Evolutionary conservation across 2,329 filamentous ascomycete species (phyloP).

Genomic region (Elsinoe australis): DNA sequence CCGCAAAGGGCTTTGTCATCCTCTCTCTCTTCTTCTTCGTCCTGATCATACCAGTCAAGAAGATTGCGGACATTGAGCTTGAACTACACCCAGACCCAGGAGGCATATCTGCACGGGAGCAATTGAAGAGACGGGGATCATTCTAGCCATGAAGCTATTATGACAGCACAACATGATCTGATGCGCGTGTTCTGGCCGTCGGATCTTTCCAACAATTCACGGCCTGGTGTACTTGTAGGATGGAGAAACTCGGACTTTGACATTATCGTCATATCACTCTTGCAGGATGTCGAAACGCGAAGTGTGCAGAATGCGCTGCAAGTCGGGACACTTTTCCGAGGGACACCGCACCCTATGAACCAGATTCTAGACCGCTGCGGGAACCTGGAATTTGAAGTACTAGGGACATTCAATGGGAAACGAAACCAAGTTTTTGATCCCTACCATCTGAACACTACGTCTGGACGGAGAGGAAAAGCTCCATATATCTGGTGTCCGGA

Average conservation of each 20-base stretch:
- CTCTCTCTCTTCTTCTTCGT: conserved; percentile 79
- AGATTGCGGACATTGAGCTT: conserved; percentile 72
- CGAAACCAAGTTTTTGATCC: conserved; percentile 51
- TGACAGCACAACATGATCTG: conserved; percentile 66
- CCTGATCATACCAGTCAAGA: conserved; percentile 74
- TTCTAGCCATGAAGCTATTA: conserved; percentile 63
- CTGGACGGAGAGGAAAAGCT: conserved; percentile 43
- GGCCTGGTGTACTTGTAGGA: conserved; percentile 80
- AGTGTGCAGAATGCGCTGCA: conserved; percentile 84
- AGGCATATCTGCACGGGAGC: conserved; percentile 89
- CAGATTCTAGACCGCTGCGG: conserved; percentile 82
- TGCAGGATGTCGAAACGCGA: conserved; percentile 84
- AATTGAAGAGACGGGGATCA: conserved; percentile 85
- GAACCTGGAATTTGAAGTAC: conserved; percentile 70
- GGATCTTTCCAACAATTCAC: conserved; percentile 65
- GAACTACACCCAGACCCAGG: conserved; percentile 63
- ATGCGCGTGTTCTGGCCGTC: conserved; percentile 99
- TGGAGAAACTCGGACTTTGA: conserved; percentile 92
- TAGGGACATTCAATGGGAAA: conserved; percentile 69
- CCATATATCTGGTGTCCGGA: conserved; percentile 64
- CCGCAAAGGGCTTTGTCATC: conserved; percentile 73
- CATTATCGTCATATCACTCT: conserved; percentile 78
- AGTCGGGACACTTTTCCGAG: conserved; percentile 73
- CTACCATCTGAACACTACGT: conserved; percentile 58
- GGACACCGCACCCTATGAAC: conserved; percentile 68